A percentile compares a stretch with the other conserved stretches of the same genome.
Evolutionary conservation across 805 yeast genomes (phyloP).

Genomic region (Candida sonorensis): DNA sequence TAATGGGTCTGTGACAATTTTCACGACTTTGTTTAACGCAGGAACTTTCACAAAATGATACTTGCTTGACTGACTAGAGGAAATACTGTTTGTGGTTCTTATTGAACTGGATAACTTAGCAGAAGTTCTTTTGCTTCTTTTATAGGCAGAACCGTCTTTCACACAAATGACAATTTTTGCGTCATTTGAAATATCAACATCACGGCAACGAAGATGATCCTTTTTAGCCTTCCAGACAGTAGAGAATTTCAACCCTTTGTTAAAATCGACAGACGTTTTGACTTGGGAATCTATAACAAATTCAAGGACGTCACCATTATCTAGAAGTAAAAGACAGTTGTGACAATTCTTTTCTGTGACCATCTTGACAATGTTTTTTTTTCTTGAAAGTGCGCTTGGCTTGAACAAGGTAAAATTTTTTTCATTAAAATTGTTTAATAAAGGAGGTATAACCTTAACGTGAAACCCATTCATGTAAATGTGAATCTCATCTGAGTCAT

Average conservation of each 20-base stretch:
- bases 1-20: conserved; percentile 51
- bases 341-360: conserved; percentile 33
- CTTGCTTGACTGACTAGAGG: conserved; percentile 22
- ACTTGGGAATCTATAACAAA: conserved; percentile 24
- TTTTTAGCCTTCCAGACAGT: conserved; percentile 61
- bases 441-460: conserved; percentile 36
- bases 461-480: conserved; percentile 53
- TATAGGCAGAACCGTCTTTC: conserved; percentile 59
- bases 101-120: conserved; percentile 22
- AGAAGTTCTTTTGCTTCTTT: conserved; percentile 30
- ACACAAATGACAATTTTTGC: conserved; percentile 69
- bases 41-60: conserved; percentile 51
- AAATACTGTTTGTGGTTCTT: too few relatives aligned
- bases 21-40: conserved; percentile 47
- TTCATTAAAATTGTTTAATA: conserved; percentile 27
- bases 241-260: conserved; percentile 37
- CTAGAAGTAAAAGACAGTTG: conserved; percentile 42
- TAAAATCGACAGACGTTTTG: conserved; percentile 28
- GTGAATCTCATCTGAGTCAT: conserved; percentile 53
- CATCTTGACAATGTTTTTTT: conserved; percentile 26
- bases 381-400: conserved; percentile 44
- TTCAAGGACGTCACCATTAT: conserved; percentile 52
- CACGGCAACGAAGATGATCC: conserved; percentile 49
- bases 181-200: conserved; percentile 60
- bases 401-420: conserved; percentile 47